These are phyloP conservation scores for Paxillus involutus DNA, from an alignment of 768 basidiomycete genomes.

Conservation along the genomic window DNA sequence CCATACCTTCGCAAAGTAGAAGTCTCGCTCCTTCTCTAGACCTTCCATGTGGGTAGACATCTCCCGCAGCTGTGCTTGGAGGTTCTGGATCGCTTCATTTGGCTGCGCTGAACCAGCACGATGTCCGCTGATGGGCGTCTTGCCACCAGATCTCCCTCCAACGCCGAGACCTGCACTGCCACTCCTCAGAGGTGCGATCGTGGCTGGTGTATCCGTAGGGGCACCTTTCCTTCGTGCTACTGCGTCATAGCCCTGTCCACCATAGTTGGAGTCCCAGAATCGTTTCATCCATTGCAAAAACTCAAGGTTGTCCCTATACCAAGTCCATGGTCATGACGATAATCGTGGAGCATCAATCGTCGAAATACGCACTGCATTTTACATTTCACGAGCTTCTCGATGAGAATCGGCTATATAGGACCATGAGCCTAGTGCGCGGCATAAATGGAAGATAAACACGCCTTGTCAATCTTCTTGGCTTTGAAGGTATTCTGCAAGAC, in stretches of 20 bases:
- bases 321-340: constrained; percentile 13
- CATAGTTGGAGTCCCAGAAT: constrained; percentile 92
- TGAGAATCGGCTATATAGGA: constrained; percentile 75
- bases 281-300: constrained; percentile 97
- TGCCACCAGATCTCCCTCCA: constrained; percentile 57
- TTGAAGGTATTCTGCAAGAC: constrained; percentile 93
- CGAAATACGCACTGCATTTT: constrained; percentile 89
- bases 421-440: constrained; percentile 6
- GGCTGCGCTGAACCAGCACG: constrained; percentile 66
- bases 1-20: constrained; percentile 95
- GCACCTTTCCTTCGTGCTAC: constrained; percentile 78
- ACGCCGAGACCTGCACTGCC: constrained; percentile 35
- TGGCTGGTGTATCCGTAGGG: constrained; percentile 74
- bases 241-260: constrained; percentile 86
- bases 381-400: constrained; percentile 95
- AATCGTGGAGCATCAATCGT: background rate
- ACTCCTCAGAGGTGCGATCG: constrained; percentile 65
- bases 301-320: constrained; percentile 88
- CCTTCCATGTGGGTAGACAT: constrained; percentile 81
- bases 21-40: constrained; percentile 95
- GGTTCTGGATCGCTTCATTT: constrained; percentile 61
- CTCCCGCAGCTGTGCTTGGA: constrained; percentile 81
- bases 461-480: constrained; percentile 92
- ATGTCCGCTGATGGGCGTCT: constrained; percentile 70
- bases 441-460: constrained; percentile 26